Conservation (phyloP, 2,329 filamentous ascomycete species). For the Madurella fahalii region DNA sequence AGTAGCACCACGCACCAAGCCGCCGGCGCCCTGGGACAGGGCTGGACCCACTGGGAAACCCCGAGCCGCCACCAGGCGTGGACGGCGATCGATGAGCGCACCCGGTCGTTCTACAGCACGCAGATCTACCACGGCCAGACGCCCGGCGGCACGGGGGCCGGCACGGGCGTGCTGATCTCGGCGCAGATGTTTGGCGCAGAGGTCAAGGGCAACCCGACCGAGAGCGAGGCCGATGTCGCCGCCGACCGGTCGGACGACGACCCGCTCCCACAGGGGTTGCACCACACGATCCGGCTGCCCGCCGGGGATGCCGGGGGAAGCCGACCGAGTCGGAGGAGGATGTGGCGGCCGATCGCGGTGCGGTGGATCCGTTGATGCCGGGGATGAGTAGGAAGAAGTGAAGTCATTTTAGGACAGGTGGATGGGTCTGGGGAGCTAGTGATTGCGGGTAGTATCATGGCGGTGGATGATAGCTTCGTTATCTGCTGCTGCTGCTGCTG, state of each 20-base stretch:
- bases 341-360: conserved; percentile 13
- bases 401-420: background rate
- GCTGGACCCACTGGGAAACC: background rate
- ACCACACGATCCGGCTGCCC: conserved; percentile 18
- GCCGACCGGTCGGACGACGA: conserved; percentile 25
- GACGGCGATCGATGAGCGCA: background rate
- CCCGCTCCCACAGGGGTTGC: conserved; percentile 21
- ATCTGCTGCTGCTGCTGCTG: too few species aligned
- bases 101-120: conserved; percentile 14
- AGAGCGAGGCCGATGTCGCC: conserved; percentile 25
- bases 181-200: conserved; percentile 19
- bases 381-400: background rate
- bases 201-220: conserved; percentile 25
- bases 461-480: too few species aligned
- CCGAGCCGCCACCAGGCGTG: background rate
- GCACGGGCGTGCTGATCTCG: conserved; percentile 7
- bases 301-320: conserved; percentile 14
- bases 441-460: too few species aligned
- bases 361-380: conserved; percentile 3
- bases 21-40: conserved; percentile 1
- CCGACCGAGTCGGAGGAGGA: conserved; percentile 24
- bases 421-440: too few species aligned
- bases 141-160: conserved; percentile 6
- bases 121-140: conserved; percentile 18
- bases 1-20: background rate